phyloP scores from a whole-genome alignment of 768 basidiomycete genomes.

The Harrya chromipes region DNA sequence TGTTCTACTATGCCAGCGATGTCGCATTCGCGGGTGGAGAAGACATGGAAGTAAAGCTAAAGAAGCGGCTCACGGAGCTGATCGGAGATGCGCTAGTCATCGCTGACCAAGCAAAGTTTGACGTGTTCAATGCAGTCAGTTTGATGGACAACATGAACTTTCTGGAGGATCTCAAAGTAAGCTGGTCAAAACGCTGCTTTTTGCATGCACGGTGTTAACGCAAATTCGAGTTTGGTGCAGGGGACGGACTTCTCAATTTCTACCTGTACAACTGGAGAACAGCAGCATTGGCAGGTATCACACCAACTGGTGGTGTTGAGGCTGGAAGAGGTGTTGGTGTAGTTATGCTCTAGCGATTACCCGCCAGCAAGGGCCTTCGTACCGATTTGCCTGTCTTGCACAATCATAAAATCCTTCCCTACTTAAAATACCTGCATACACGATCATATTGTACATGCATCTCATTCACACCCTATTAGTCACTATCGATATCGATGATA shows the following conservation, averaged over 20 bases:
- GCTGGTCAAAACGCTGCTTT: slow-evolving; percentile 11
- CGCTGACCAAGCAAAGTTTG: slow-evolving; percentile 83
- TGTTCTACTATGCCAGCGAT: slow-evolving; percentile 93
- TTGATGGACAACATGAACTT: slow-evolving; percentile 91
- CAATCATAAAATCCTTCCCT: neutral
- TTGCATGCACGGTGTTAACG: slow-evolving; percentile 3
- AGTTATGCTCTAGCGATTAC: slow-evolving; percentile 74
- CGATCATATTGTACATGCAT: slow-evolving; percentile 8
- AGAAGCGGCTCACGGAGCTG: slow-evolving; percentile 66
- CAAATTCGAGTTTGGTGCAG: slow-evolving; percentile 74
- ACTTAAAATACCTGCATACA: slow-evolving; percentile 1
- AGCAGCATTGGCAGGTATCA: slow-evolving; percentile 69
- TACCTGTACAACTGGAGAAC: slow-evolving; percentile 97
- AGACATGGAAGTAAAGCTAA: slow-evolving; percentile 61
- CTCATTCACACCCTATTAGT: slow-evolving; percentile 26
- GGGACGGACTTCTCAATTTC: slow-evolving; percentile 88
- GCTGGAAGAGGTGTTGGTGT: slow-evolving; percentile 85
- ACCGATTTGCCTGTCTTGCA: neutral
- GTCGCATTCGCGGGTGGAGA: slow-evolving; percentile 59
- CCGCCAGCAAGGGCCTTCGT: neutral
- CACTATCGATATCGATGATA: slow-evolving; percentile 82
- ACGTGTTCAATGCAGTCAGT: slow-evolving; percentile 94
- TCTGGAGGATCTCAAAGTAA: slow-evolving; percentile 79
- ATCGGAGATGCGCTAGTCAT: slow-evolving; percentile 78
- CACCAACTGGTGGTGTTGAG: slow-evolving; percentile 42